Evolutionary conservation across 2,329 filamentous ascomycete genomes (phyloP), one percentile per base, ranked within the genome.

Genomic region (Ophiostoma sp.): DNA sequence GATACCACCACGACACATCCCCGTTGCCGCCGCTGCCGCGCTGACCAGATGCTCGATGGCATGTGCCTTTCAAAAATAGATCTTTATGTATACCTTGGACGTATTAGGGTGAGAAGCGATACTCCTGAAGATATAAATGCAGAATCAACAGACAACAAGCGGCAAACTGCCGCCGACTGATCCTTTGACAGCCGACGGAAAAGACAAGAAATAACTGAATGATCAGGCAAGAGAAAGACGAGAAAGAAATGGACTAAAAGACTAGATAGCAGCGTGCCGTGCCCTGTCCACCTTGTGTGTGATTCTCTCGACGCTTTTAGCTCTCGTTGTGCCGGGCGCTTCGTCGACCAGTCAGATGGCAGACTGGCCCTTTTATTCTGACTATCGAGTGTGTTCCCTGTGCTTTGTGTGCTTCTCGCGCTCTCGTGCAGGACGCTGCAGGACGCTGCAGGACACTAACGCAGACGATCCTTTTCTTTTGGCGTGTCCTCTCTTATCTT

Each of bases 271-370:
- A n/a, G 9, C 27, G 27, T 27, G 27, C 27, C 27, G 27, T 27
- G 27, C 27, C 27, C 27, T 27, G 27, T 2, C 27, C 27, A 27
- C 27, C 27, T 27, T 27, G 45, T 47, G n/a, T 52, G 55, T 38
- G 27, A 18, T 16, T 44, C 2, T 44, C 7, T 27, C 27, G 27
- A 27, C 27, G 27, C 27, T 27, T 27, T 27, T 27, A 27, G 27
- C n/a, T 27, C 18, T 52, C 11, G n/a, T 55, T 55, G 18, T 27
- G 40, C 60, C 60, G 38, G 66, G 69, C 69, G 69, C 69, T 70
- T 70, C 69, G 66, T 47, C 66, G 67, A 60, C 69, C 69, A 70
- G 65, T 70, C 67, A 68, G 60, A 68, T 45, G 42, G 27, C 27
- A 49, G 63, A 45, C 16, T n/a, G 58, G 36, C 58, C 38, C 38